These are phyloP conservation scores for Lentinus brumalis DNA, from an alignment of 768 basidiomycete species.

Conservation along the genomic window DNA sequence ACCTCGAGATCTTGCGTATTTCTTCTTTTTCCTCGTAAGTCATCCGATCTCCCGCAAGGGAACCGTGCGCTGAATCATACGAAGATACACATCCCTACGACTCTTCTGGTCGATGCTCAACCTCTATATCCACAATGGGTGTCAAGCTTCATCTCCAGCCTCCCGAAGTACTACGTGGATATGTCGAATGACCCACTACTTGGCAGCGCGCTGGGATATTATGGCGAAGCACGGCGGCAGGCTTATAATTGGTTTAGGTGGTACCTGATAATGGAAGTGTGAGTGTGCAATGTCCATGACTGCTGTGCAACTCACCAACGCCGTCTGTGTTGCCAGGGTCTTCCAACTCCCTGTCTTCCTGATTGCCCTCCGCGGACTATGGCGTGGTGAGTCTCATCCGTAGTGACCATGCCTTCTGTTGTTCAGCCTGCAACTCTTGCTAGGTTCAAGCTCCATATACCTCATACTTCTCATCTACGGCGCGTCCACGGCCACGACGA, in stretches of 20 bases:
- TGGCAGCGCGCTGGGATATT: slow-evolving; percentile 49
- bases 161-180: slow-evolving; percentile 53
- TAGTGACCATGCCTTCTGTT: neutral
- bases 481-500: slow-evolving; percentile 78
- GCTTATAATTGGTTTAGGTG: slow-evolving; percentile 62
- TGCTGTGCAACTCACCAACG: neutral
- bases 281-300: slow-evolving; percentile 24
- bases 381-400: slow-evolving; percentile 44
- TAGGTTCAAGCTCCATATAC: slow-evolving; percentile 57
- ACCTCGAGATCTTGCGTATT: slow-evolving; percentile 69
- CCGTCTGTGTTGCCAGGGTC: slow-evolving; percentile 36
- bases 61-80: neutral
- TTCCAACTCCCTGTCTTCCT: slow-evolving; percentile 82
- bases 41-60: neutral
- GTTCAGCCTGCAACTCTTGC: neutral
- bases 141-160: slow-evolving; percentile 46
- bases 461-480: slow-evolving; percentile 71
- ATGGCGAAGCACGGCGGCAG: slow-evolving; percentile 24
- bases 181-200: slow-evolving; percentile 71
- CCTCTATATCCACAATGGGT: slow-evolving; percentile 58
- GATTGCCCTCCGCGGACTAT: slow-evolving; percentile 62
- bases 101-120: slow-evolving; percentile 73
- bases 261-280: slow-evolving; percentile 67
- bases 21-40: slow-evolving; percentile 66
- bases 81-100: slow-evolving; percentile 68